Evolutionary conservation across 106 monocot species (phyloP).

Genomic region (Posidonia australis): DNA sequence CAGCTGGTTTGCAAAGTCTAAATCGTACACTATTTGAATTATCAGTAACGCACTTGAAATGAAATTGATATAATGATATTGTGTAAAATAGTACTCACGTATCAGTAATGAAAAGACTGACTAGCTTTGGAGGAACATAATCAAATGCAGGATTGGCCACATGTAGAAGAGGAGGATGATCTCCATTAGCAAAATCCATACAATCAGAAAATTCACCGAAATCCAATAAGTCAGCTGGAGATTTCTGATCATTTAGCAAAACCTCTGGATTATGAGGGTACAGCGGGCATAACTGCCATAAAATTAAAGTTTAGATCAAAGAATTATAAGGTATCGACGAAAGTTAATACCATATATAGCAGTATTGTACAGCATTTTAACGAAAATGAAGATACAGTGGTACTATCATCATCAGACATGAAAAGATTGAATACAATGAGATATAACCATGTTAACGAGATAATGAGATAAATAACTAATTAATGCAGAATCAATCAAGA

Average conservation of each 20-base stretch:
- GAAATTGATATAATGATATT: neutral
- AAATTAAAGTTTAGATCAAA: neutral
- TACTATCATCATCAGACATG: too few relatives aligned
- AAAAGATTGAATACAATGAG: too few relatives aligned
- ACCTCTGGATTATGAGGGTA: conserved; percentile 98
- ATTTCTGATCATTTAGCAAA: conserved; percentile 79
- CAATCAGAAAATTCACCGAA: conserved; percentile 92
- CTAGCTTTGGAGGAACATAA: conserved; percentile 91
- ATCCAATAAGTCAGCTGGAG: conserved; percentile 80
- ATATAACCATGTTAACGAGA: too few relatives aligned
- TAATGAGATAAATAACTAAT: too few relatives aligned
- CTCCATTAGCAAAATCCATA: conserved; percentile 64
- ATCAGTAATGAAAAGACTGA: conserved; percentile 97
- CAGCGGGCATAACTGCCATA: conserved; percentile 75
- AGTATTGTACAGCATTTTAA: too few relatives aligned
- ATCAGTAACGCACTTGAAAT: too few relatives aligned
- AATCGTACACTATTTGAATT: too few relatives aligned
- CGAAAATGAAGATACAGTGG: too few relatives aligned
- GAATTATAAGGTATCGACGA: too few relatives aligned
- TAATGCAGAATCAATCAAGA: too few relatives aligned
- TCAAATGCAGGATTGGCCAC: conserved; percentile 97
- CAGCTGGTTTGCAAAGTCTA: too few relatives aligned
- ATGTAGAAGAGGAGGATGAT: conserved; percentile 71
- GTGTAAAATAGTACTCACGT: conserved; percentile 45
- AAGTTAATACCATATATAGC: too few relatives aligned